Percentiles rank a stretch among this genome's conserved stretches.
Conservation (phyloP, 2,329 filamentous ascomycete genomes). For the Pseudomassariella vexata region DNA sequence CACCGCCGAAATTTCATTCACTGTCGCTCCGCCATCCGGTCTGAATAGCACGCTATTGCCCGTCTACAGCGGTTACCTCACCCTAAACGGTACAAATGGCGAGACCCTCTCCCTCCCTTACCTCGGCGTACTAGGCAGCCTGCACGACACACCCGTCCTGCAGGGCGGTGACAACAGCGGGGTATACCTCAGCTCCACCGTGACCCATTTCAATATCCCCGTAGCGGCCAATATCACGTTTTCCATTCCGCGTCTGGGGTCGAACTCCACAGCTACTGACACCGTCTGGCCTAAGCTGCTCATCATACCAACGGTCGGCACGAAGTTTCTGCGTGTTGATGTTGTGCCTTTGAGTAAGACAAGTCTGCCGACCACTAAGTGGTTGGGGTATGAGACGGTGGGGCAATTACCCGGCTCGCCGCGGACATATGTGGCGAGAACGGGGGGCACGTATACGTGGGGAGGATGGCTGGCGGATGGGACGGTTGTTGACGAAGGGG, state of each 20-base stretch:
- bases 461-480: slow-evolving; percentile 18
- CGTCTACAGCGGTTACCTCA: slow-evolving; percentile 37
- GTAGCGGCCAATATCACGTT: slow-evolving; percentile 16
- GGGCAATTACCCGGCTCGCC: slow-evolving; percentile 11
- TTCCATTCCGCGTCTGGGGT: slow-evolving; percentile 13
- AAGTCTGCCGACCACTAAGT: slow-evolving; percentile 7
- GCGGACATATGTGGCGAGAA: neutral
- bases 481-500: slow-evolving; percentile 14
- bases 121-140: slow-evolving; percentile 26
- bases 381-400: slow-evolving; percentile 14
- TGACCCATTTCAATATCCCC: slow-evolving; percentile 6
- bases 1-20: slow-evolving; percentile 19
- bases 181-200: slow-evolving; percentile 3
- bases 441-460: slow-evolving; percentile 10
- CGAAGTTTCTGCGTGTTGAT: neutral
- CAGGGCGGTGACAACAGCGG: slow-evolving; percentile 2
- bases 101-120: slow-evolving; percentile 32
- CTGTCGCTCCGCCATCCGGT: slow-evolving; percentile 18
- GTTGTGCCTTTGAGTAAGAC: slow-evolving; percentile 1
- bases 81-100: slow-evolving; percentile 30
- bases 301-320: neutral
- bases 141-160: slow-evolving; percentile 15
- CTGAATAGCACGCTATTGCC: slow-evolving; percentile 26
- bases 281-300: slow-evolving; percentile 7
- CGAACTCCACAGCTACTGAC: neutral